Base-by-base conservation (phyloP, 2,329 filamentous ascomycete genomes). In the Neospermospora avenae region DNA sequence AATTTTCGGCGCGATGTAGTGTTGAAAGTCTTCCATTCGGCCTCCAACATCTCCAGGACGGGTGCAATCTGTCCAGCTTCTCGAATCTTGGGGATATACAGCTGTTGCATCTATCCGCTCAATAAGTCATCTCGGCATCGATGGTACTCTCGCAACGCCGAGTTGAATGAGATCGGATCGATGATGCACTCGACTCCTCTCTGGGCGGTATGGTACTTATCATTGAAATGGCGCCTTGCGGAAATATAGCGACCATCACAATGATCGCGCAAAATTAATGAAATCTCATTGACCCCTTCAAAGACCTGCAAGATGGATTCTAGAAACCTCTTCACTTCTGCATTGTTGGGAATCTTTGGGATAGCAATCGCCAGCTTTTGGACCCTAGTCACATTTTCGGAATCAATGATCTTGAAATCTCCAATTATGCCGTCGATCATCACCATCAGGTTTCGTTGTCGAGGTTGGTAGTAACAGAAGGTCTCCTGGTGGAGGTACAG, bases 401-500 rank as follows among this genome's bases (percentile, higher is more conserved):
- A 16, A 18, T 58, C 48, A 7, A 25, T 28, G n/a, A 58, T 52
- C 2, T 25, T 22, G 34, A n/a, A 53, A 20, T 14, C 3, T 4
- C 39, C 52, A 3, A 3, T 16, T 10, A 55, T 5, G 6, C 52
- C 52, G 1, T 42, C 25, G n/a, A 58, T n/a, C 16, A 41, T 41
- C 14, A 6, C 18, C 39, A n/a, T 16, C 5, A 41, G n/a, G 7
- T 7, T 18, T 16, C 39, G n/a, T n/a, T n/a, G 8, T n/a, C 3
- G 16, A 6, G 6, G 14, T 18, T 16, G 39, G 8, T n/a, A 39
- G 39, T 28, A 2, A 14, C 18, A 28, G 28, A 16, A 24, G 59
- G 49, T 16, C 18, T 24, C n/a, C 7, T n/a, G 3, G 28, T 42
- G 41, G 7, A 62, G n/a, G 46, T 59, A 59, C 1, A 62, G 28